Percentiles rank a stretch among this genome's conserved stretches.
Conservation (phyloP, 108 stramenopile genomes). For the Stephanodiscus triporus region DNA sequence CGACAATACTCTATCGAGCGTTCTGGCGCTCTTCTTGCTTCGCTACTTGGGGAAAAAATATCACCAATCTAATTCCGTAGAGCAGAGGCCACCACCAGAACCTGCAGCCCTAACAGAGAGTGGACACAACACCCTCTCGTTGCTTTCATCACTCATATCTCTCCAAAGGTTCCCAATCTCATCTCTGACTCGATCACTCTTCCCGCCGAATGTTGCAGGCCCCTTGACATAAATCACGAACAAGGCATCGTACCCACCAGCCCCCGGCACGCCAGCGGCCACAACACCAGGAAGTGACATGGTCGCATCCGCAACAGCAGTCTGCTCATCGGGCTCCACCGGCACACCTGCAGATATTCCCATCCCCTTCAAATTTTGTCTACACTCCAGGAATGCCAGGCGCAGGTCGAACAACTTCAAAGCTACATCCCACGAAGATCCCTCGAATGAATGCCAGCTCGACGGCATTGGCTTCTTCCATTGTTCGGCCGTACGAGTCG, state of each 20-base stretch:
- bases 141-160: conserved; percentile 37
- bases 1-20: too few species aligned
- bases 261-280: conserved; percentile 92
- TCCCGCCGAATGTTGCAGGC: conserved; percentile 29
- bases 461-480: conserved; percentile 54
- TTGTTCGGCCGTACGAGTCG: conserved; percentile 46
- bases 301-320: conserved; percentile 86
- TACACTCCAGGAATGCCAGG: conserved; percentile 60
- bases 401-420: conserved; percentile 44
- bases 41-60: too few species aligned
- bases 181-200: conserved; percentile 55
- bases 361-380: conserved; percentile 73
- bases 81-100: conserved; percentile 51
- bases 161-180: conserved; percentile 72
- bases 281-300: conserved; percentile 87
- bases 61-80: conserved; percentile 36
- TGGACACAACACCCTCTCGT: conserved; percentile 61
- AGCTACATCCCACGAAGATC: conserved; percentile 50
- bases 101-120: conserved; percentile 62
- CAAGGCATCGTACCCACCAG: conserved; percentile 95
- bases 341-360: conserved; percentile 89
- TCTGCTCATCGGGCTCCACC: conserved; percentile 90
- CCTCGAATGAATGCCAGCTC: conserved; percentile 48
- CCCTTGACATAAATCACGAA: conserved; percentile 82
- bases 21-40: too few species aligned